Evolutionary conservation across 177 flowering plant genomes (phyloP).

Genomic region (Tripterygium wilfordii): DNA sequence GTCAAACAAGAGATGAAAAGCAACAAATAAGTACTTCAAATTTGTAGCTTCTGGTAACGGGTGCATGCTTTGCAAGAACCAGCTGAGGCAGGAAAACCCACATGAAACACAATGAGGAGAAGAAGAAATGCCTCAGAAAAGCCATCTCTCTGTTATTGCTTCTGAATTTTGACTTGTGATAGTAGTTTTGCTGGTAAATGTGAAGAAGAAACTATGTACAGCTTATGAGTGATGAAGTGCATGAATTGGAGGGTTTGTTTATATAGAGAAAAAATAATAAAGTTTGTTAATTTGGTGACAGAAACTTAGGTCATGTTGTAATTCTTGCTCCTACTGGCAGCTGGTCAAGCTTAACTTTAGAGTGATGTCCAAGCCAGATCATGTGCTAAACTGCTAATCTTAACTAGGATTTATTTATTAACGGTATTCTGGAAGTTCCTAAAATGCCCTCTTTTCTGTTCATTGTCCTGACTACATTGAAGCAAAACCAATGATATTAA

Average conservation of each 20-base stretch:
- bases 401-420: not conserved
- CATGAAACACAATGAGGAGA: slow-evolving; percentile 11
- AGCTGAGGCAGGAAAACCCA: slow-evolving; percentile 11
- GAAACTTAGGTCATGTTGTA: too few species aligned
- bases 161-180: too few species aligned
- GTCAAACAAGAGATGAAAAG: not conserved
- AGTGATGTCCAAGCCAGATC: slow-evolving; percentile 26
- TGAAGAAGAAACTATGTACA: too few species aligned
- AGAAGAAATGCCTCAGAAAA: too few species aligned
- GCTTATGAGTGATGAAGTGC: too few species aligned
- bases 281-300: slow-evolving; percentile 18
- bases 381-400: too few species aligned
- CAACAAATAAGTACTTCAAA: slow-evolving; percentile 22
- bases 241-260: slow-evolving; percentile 10
- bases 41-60: slow-evolving; percentile 30
- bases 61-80: slow-evolving; percentile 15
- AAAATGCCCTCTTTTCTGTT: slow-evolving; percentile 7
- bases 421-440: slow-evolving; percentile 3
- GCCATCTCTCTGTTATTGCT: too few species aligned
- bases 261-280: not conserved
- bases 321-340: too few species aligned
- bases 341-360: slow-evolving; percentile 15
- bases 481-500: too few species aligned
- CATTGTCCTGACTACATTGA: too few species aligned
- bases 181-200: too few species aligned